Conservation (phyloP, 495 filamentous ascomycete genomes). For the Letharia columbiana region DNA sequence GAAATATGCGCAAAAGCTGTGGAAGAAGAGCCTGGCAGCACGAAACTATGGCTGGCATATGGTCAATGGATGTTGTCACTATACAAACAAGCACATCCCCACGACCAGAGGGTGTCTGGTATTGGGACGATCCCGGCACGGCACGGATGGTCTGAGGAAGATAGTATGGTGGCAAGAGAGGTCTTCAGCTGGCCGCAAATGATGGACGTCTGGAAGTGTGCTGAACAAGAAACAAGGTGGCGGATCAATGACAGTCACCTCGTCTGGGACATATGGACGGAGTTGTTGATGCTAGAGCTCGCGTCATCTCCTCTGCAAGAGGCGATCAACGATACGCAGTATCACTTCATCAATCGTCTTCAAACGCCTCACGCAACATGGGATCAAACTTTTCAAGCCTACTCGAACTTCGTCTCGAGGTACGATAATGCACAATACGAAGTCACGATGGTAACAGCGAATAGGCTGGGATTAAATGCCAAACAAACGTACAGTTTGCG, state of each 20-base stretch:
- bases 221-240: constrained; percentile 67
- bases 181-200: constrained; percentile 71
- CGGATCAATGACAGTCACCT: constrained; percentile 76
- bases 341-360: constrained; percentile 65
- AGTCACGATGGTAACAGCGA: constrained; percentile 64
- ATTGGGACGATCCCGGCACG: constrained; percentile 27
- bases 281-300: constrained; percentile 54
- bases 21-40: constrained; percentile 71
- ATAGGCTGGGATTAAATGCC: constrained; percentile 52
- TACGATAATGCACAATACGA: constrained; percentile 73
- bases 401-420: constrained; percentile 69
- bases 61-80: constrained; percentile 78
- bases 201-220: constrained; percentile 70
- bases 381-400: constrained; percentile 75
- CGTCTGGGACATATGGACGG: constrained; percentile 77
- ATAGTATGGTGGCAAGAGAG: constrained; percentile 62
- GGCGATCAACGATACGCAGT: constrained; percentile 55
- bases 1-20: constrained; percentile 76
- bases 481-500: constrained; percentile 61
- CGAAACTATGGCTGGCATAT: constrained; percentile 80
- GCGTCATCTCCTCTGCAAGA: constrained; percentile 46
- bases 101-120: constrained; percentile 37
- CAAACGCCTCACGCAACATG: constrained; percentile 73
- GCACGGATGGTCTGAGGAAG: constrained; percentile 64
- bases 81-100: constrained; percentile 46